phyloP scores from a whole-genome alignment of 179 eudicot genomes.

The Drosera spatulata region DNA sequence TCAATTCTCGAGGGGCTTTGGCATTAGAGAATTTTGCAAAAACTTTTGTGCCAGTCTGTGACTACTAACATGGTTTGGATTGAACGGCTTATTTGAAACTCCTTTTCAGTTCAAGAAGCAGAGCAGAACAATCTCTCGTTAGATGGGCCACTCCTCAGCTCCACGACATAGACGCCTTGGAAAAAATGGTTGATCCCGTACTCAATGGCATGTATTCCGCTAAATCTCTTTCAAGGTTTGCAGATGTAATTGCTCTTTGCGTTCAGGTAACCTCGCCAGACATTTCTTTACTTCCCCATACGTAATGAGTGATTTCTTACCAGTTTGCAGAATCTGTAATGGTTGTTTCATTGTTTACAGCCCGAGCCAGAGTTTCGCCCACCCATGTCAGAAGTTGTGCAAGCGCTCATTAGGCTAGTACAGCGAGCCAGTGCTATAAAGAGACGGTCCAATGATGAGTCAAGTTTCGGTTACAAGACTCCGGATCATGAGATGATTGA shows the following conservation, averaged over 20 bases:
- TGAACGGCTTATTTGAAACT: no score
- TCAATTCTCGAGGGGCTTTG: conserved; percentile 16
- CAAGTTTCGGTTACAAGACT: conserved; percentile 60
- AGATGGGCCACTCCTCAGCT: conserved; percentile 88
- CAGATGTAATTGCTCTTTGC: conserved; percentile 72
- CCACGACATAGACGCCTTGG: conserved; percentile 79
- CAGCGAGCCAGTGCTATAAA: conserved; percentile 78
- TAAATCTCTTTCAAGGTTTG: conserved; percentile 79
- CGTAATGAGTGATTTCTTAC: no score
- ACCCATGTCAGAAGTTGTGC: conserved; percentile 99
- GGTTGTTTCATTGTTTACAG: conserved; percentile 13
- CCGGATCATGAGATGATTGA: conserved; percentile 71
- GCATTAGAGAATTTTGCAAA: no score
- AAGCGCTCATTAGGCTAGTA: conserved; percentile 83
- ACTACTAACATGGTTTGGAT: no score
- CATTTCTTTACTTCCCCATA: no score
- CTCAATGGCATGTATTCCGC: conserved; percentile 75
- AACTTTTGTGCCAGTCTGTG: no score
- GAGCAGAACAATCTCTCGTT: conserved; percentile 77
- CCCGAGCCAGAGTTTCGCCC: conserved; percentile 97
- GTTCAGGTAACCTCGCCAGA: conserved; percentile 50
- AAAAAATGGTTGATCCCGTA: conserved; percentile 74
- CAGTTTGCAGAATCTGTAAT: no score
- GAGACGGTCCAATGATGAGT: conserved; percentile 73
- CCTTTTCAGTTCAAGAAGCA: conserved; percentile 61